phyloP scores from a whole-genome alignment of 306 rosid species.

The barrel medic (Medicago truncatula) region DNA sequence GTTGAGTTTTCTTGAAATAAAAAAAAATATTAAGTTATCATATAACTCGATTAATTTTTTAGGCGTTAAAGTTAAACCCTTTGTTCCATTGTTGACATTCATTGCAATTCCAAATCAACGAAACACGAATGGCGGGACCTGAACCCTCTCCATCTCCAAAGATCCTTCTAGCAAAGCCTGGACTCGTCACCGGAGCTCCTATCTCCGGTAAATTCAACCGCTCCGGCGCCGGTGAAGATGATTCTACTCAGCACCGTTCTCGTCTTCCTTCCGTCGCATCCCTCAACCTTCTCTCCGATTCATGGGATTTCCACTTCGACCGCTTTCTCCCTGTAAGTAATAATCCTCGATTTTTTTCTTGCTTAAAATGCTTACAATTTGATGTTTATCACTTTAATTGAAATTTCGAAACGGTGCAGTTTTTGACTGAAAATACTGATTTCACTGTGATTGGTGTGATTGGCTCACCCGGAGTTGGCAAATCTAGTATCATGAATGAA shows the following conservation, averaged over 20 bases:
- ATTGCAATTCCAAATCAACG: neutral
- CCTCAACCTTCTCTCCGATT: slow-evolving; percentile 88
- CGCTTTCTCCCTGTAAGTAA: slow-evolving; percentile 84
- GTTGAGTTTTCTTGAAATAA: too few relatives aligned
- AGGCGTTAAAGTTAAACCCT: too few relatives aligned
- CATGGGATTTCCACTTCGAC: slow-evolving; percentile 90
- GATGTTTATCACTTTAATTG: neutral
- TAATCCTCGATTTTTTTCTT: neutral
- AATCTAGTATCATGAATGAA: slow-evolving; percentile 86
- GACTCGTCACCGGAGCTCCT: slow-evolving; percentile 64
- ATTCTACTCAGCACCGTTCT: slow-evolving; percentile 65
- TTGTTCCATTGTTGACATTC: neutral
- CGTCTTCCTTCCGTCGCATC: slow-evolving; percentile 86
- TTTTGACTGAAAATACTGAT: slow-evolving; percentile 86
- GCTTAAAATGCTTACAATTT: slow-evolving; percentile 5
- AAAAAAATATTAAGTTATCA: too few relatives aligned
- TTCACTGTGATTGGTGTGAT: slow-evolving; percentile 87
- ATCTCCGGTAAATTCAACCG: slow-evolving; percentile 63
- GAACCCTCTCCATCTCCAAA: slow-evolving; percentile 70
- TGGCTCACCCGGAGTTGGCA: slow-evolving; percentile 89
- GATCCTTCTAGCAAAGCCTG: slow-evolving; percentile 84
- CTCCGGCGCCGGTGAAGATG: slow-evolving; percentile 66
- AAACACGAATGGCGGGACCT: slow-evolving; percentile 47
- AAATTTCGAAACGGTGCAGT: slow-evolving; percentile 53
- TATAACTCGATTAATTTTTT: too few relatives aligned